Conservation (phyloP, 768 basidiomycete species). For the Russula brevipes region DNA sequence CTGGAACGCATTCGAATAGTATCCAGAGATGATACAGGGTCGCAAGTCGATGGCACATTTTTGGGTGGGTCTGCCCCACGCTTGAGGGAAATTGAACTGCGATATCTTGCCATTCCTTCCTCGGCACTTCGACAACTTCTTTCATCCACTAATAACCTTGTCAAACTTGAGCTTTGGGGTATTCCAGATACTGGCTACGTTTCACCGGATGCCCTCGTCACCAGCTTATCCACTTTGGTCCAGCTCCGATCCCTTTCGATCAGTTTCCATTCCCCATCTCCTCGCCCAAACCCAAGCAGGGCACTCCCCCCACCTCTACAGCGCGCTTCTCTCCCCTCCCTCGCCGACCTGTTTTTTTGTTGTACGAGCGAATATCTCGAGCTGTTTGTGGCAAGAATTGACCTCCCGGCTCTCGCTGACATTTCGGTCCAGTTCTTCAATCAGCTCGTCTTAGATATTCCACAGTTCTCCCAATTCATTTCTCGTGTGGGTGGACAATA, state of each 20-base stretch:
- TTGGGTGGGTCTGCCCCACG: slow-evolving; percentile 9
- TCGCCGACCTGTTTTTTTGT: neutral
- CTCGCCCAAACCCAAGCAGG: neutral
- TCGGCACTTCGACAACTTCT: slow-evolving; percentile 1
- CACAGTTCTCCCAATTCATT: slow-evolving; percentile 2
- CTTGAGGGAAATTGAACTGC: neutral
- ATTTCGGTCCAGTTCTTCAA: neutral
- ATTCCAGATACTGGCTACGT: neutral
- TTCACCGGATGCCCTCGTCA: neutral
- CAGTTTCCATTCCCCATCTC: neutral
- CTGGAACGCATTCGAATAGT: slow-evolving; percentile 19
- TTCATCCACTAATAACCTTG: slow-evolving; percentile 4
- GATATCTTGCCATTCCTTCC: neutral
- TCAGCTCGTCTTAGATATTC: neutral
- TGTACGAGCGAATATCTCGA: slow-evolving; percentile 11
- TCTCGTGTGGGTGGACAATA: neutral
- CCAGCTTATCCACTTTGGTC: neutral
- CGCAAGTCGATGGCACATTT: slow-evolving; percentile 20
- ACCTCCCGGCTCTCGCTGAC: neutral
- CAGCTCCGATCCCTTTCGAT: neutral
- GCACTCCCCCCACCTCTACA: neutral
- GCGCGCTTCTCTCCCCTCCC: neutral
- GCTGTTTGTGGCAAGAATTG: neutral
- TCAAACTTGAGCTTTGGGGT: neutral
- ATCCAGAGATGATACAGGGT: slow-evolving; percentile 34